These are phyloP conservation scores for Phytophthora tentaculata DNA, from an alignment of 352 stramenopile genomes.

Conservation along the genomic window DNA sequence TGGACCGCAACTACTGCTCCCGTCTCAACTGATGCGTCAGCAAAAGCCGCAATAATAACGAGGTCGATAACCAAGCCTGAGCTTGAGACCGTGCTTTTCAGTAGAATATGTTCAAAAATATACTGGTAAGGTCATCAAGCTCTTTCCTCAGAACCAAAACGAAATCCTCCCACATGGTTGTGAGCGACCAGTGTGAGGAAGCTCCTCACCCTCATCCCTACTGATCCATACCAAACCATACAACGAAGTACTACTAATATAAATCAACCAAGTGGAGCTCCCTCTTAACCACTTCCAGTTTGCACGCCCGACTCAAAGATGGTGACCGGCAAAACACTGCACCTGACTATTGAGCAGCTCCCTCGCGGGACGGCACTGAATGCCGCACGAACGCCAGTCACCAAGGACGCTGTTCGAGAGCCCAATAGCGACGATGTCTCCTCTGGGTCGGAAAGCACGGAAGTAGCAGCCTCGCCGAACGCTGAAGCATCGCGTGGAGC, in stretches of 20 bases:
- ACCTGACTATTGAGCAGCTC: constrained; percentile 33
- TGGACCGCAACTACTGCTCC: constrained; percentile 44
- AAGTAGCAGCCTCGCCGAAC: background rate
- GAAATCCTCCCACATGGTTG: constrained; percentile 16
- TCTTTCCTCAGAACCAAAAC: constrained; percentile 38
- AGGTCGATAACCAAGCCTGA: background rate
- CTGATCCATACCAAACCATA: too few species aligned
- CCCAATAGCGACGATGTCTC: constrained; percentile 5
- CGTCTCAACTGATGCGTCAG: constrained; percentile 59
- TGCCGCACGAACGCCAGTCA: constrained; percentile 45
- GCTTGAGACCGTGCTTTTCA: constrained; percentile 19
- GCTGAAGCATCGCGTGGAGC: background rate
- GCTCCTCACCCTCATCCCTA: background rate
- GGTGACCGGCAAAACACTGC: constrained; percentile 13
- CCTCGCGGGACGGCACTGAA: constrained; percentile 56
- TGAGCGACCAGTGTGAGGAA: too few species aligned
- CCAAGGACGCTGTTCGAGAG: constrained; percentile 14
- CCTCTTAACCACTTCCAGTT: constrained; percentile 20
- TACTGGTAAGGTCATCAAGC: constrained; percentile 25
- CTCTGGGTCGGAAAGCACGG: background rate
- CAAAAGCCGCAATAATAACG: constrained; percentile 47
- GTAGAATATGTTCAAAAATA: constrained; percentile 46
- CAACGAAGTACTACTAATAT: too few species aligned
- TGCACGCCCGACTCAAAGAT: constrained; percentile 16
- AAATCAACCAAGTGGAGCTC: background rate